phyloP scores from a whole-genome alignment of 352 stramenopile genomes.

The Phytophthora pinifolia region DNA sequence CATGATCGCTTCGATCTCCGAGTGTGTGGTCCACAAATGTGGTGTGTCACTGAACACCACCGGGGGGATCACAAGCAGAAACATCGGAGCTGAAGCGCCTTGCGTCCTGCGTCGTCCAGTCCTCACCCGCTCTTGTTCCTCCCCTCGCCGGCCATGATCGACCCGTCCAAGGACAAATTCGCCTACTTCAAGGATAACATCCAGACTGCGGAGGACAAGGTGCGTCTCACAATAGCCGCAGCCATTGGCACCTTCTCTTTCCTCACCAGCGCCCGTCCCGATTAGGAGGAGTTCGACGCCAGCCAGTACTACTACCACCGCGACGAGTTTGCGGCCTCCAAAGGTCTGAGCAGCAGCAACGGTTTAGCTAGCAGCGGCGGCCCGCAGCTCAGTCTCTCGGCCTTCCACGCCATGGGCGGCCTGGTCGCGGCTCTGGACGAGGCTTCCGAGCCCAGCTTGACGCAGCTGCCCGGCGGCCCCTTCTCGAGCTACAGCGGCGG shows the following conservation, averaged over 20 bases:
- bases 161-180: slow-evolving; percentile 89
- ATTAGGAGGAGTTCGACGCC: slow-evolving; percentile 80
- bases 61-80: too few species aligned
- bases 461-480: slow-evolving; percentile 26
- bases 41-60: too few species aligned
- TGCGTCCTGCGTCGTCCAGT: too few species aligned
- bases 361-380: slow-evolving; percentile 26
- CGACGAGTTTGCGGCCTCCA: slow-evolving; percentile 58
- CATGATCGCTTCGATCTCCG: too few species aligned
- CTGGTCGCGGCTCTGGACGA: slow-evolving; percentile 32
- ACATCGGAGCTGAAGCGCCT: too few species aligned
- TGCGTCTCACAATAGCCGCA: slow-evolving; percentile 9
- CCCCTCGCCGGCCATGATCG: slow-evolving; percentile 55
- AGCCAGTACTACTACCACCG: slow-evolving; percentile 90
- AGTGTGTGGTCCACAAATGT: too few species aligned
- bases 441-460: slow-evolving; percentile 16
- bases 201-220: slow-evolving; percentile 87
- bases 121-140: too few species aligned
- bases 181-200: slow-evolving; percentile 91
- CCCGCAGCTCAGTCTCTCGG: slow-evolving; percentile 43
- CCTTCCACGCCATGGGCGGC: slow-evolving; percentile 54
- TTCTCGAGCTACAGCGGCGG: slow-evolving; percentile 50
- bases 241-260: neutral
- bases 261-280: neutral
- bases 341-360: slow-evolving; percentile 29